Evolutionary conservation across 371 early-diverging fungal species (phyloP), one percentile per base, ranked within the genome.

Genomic region (Zychaea mexicana): DNA sequence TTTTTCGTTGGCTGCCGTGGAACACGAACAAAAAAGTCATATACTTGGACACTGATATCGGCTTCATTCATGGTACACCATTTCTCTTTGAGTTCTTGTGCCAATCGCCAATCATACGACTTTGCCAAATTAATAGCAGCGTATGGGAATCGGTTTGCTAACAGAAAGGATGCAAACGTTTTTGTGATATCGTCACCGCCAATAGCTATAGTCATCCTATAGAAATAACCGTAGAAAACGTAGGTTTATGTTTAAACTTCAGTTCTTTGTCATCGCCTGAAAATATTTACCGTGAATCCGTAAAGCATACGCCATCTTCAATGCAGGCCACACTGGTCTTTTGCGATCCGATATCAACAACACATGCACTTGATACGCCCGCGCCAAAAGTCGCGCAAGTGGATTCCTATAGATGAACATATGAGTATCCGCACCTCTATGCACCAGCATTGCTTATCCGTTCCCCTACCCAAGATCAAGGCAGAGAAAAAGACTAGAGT

Each of bases 321-420:
- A 96, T 88, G 67, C 94, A 94, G 0, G 88, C 75, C 13, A 95
- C 80, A 55, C 84, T 91, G 15, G 94, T 94, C 33, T 85, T 89
- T 67, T 95, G 94, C 1, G 96, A 95, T 7, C 96, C 96, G 61
- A 96, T 89, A 70, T 96, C 95, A 2, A 96, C 92, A 12, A 96
- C 92, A 63, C 94, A 94, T 0, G 94, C 94, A 10, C 85, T 82
- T 0, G 94, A 90, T 5, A 93, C 82, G 24, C 96, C 96, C 2
- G 96, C 95, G 59, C 96, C 96, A 74, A 88, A 94, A 0, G 93
- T 88, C 1, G 93, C 95, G 67, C 90, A 87, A 1, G 85, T 83
- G 0, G 96, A 92, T 68, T 92, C 93, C 74, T 88, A 39, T 13
- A 30, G n/a, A 61, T 30, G 21, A 19, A 6, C 42, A 42, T 5